These are phyloP conservation scores for Exophiala lecanii-corni DNA, from an alignment of 2,329 filamentous ascomycete species.

Conservation along the genomic window DNA sequence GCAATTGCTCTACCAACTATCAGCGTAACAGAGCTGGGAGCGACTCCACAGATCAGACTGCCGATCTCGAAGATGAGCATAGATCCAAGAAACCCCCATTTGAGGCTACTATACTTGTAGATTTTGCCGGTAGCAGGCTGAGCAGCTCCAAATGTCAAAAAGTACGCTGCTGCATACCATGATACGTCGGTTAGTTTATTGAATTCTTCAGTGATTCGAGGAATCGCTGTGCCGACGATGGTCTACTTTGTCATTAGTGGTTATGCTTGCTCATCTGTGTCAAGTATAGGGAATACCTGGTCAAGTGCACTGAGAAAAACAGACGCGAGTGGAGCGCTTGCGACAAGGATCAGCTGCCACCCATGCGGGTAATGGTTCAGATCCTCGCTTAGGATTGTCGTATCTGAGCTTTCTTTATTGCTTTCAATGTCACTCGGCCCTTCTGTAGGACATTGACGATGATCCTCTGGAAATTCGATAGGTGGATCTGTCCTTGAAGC, in stretches of 20 bases:
- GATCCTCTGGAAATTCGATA: too few relatives aligned
- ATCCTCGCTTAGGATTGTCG: too few relatives aligned
- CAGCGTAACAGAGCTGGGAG: slow-evolving; percentile 44
- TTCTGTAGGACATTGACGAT: too few relatives aligned
- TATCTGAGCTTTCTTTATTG: too few relatives aligned
- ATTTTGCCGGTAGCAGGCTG: slow-evolving; percentile 43
- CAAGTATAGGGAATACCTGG: neutral
- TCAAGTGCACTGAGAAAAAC: slow-evolving; percentile 5
- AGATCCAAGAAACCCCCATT: slow-evolving; percentile 36
- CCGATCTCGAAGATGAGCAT: slow-evolving; percentile 49
- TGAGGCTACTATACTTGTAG: slow-evolving; percentile 43
- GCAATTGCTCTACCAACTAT: slow-evolving; percentile 50
- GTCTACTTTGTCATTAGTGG: slow-evolving; percentile 8
- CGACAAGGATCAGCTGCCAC: slow-evolving; percentile 3
- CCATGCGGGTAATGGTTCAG: slow-evolving; percentile 6
- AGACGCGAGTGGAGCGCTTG: neutral
- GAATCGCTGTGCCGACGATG: slow-evolving; percentile 26
- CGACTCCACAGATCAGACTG: slow-evolving; percentile 48
- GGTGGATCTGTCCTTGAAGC: too few relatives aligned
- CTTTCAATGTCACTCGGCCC: too few relatives aligned
- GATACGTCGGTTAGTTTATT: slow-evolving; percentile 34
- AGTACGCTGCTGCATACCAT: slow-evolving; percentile 38
- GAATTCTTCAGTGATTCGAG: slow-evolving; percentile 32
- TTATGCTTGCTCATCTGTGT: neutral
- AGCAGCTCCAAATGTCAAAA: slow-evolving; percentile 41